These are phyloP conservation scores for Ustilago tritici DNA, from an alignment of 1,284 basidiomycete genomes.

Conservation along the genomic window DNA sequence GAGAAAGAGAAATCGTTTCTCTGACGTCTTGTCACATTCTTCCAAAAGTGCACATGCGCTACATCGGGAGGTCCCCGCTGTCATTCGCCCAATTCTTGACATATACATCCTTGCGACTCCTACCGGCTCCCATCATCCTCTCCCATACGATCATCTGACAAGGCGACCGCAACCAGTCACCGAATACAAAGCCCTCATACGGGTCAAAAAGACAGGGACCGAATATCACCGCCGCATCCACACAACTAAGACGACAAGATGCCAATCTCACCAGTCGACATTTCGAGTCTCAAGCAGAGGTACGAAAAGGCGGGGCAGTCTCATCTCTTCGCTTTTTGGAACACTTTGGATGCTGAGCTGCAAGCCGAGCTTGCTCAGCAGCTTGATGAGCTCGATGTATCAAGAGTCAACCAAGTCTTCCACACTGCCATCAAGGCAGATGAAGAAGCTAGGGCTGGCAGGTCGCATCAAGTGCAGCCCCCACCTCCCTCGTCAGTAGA, in stretches of 20 bases:
- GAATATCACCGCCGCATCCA: not conserved
- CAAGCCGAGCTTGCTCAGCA: conserved; percentile 79
- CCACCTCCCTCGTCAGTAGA: conserved; percentile 56
- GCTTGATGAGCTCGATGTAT: conserved; percentile 84
- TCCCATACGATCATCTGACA: not conserved
- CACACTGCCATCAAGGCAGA: conserved; percentile 81
- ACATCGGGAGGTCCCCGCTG: not conserved
- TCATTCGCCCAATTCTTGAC: conserved; percentile 2
- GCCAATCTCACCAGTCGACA: conserved; percentile 39
- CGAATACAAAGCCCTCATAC: not conserved
- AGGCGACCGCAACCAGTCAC: not conserved
- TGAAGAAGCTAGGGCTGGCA: conserved; percentile 72
- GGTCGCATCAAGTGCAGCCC: conserved; percentile 68
- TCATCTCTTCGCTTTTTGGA: conserved; percentile 90
- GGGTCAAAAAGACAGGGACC: not conserved
- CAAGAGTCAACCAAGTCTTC: conserved; percentile 91
- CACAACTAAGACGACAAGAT: conserved; percentile 12
- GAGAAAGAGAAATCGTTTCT: not conserved
- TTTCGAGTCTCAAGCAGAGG: conserved; percentile 40
- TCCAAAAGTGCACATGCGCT: conserved; percentile 12
- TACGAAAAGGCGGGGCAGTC: conserved; percentile 81
- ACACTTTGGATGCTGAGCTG: conserved; percentile 77
- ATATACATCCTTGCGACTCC: not conserved
- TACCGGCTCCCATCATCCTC: not conserved
- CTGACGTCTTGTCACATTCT: conserved; percentile 25